Evolutionary conservation across 352 stramenopile species (phyloP), one percentile per base, ranked within the genome.

Genomic region (Globisporangium megalacanthum): DNA sequence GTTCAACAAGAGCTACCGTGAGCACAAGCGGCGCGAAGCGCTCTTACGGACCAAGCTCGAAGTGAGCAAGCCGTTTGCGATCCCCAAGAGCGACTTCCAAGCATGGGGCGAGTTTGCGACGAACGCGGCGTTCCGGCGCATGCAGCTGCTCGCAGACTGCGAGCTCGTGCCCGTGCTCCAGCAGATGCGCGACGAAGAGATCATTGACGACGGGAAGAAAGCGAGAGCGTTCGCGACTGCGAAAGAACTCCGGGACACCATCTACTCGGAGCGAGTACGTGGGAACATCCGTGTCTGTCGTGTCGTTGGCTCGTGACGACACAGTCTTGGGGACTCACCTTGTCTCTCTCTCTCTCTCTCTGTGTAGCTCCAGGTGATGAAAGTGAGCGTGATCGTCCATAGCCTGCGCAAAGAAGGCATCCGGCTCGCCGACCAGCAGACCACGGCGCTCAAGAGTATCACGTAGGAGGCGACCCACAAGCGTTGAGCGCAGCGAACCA

Each of bases 1-100:
- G 58, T 92, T 89, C 56, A 89, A 92, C 63, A 87, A 86, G 52
- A 89, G 79, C 58, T 92, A 89, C 50, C 77, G 80, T 25, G 82
- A 89, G 56, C 78, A 92, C 60, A 92, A 89, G 65, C 68, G 78
- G 19, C 75, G 82, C 31, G 79, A 89, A 47, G 82, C 81, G 19
- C 61, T 91, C 20, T 50, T 86, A 22, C 78, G 76, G 42, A 89
- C 81, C 2, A 91, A 91, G 58, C 63, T 77, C 31, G 81, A 91
- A 49, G 81, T 89, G 22, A 82, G 75, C 41, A 88, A 88, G 56
- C 78, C 75, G 0, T 79, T 83, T 25, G 63, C 72, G 9, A 67
- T 91, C 22, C 51, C 70, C 8, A 48, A 59, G 20, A 35, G 53
- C 10, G 78, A 91, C n/a, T 70, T 70, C 20, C 39, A 73, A 37